phyloP scores from a whole-genome alignment of 2,329 filamentous ascomycete species.

The Chrysoporthe deuterocubensis region DNA sequence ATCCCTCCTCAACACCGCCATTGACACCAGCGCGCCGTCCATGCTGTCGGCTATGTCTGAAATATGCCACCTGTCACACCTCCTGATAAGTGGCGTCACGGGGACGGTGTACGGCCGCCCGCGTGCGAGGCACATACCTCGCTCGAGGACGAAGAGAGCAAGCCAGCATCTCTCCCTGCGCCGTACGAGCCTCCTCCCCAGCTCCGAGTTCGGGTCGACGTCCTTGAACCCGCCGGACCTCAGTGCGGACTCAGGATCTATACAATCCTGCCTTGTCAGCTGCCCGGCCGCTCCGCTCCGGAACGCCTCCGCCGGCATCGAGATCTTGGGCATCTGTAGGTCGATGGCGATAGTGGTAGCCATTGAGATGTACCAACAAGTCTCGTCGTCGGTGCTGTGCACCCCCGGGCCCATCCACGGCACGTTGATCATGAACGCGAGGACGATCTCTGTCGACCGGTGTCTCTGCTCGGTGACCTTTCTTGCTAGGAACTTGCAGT shows the following conservation, averaged over 20 bases:
- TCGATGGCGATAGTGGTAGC: constrained; percentile 72
- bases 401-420: constrained; percentile 74
- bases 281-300: constrained; percentile 49
- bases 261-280: constrained; percentile 68
- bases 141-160: constrained; percentile 72
- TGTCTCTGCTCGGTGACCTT: constrained; percentile 64
- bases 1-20: constrained; percentile 70
- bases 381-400: constrained; percentile 73
- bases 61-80: constrained; percentile 72
- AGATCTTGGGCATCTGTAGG: constrained; percentile 70
- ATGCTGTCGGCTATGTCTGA: constrained; percentile 66
- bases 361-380: constrained; percentile 71
- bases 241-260: constrained; percentile 68
- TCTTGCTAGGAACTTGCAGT: constrained; percentile 65
- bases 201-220: constrained; percentile 62
- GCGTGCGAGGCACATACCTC: constrained; percentile 73
- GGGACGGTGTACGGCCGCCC: constrained; percentile 72
- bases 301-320: constrained; percentile 56
- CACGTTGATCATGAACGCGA: constrained; percentile 76
- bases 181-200: constrained; percentile 64
- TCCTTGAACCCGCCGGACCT: constrained; percentile 70
- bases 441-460: constrained; percentile 73
- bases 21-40: constrained; percentile 73
- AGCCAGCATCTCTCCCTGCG: constrained; percentile 73
- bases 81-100: constrained; percentile 65